phyloP scores from a whole-genome alignment of 192 early-diverging fungal genomes.

The Dimargaris verticillata region DNA sequence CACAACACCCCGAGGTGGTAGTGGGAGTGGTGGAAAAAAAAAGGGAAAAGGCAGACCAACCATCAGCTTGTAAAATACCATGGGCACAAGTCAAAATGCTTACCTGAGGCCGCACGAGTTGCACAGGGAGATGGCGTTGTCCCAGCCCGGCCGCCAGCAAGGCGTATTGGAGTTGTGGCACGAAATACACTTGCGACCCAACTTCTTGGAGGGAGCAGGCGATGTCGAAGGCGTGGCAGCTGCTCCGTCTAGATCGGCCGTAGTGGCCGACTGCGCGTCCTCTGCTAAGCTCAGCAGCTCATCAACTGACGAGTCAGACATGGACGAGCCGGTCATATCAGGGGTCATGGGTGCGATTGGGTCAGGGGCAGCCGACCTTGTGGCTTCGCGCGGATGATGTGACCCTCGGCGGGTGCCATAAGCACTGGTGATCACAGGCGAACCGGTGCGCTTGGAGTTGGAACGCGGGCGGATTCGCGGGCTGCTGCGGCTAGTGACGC shows the following conservation, averaged over 20 bases:
- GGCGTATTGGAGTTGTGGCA: conserved; percentile 28
- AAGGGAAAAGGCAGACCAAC: background rate
- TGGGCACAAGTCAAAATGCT: background rate
- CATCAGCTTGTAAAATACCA: background rate
- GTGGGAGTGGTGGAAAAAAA: background rate
- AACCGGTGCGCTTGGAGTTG: background rate
- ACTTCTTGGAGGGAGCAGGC: background rate
- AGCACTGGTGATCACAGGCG: background rate
- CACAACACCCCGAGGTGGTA: background rate
- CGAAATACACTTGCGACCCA: conserved; percentile 23
- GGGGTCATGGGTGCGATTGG: background rate
- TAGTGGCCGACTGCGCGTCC: background rate
- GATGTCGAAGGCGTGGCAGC: background rate
- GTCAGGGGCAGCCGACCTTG: background rate
- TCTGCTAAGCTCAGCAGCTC: background rate
- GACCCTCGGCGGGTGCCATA: background rate
- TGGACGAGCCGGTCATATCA: background rate
- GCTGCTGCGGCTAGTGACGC: conserved; percentile 4
- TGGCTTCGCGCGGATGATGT: background rate
- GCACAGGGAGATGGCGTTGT: conserved; percentile 32
- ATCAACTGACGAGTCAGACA: background rate
- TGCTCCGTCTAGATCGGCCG: background rate
- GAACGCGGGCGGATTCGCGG: conserved; percentile 1
- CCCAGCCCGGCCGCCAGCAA: conserved; percentile 36
- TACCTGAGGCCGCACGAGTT: conserved; percentile 29